These are phyloP conservation scores for Polyplosphaeria fusca DNA, from an alignment of 495 filamentous ascomycete species.

Conservation along the genomic window DNA sequence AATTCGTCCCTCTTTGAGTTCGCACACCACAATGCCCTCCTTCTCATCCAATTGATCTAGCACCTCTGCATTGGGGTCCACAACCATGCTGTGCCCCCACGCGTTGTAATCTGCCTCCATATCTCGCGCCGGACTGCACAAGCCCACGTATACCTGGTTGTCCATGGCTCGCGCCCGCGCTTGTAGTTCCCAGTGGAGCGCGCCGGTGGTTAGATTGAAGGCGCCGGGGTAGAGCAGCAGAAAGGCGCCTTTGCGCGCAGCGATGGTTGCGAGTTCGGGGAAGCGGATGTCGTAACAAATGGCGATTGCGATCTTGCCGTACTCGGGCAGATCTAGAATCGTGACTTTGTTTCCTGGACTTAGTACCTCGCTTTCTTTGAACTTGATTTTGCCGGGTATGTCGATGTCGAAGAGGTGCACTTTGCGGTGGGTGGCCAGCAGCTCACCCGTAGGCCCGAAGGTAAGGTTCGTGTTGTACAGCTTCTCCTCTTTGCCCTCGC, in stretches of 20 bases:
- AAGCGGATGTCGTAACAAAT: conserved; percentile 99
- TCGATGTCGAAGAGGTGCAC: conserved; percentile 99
- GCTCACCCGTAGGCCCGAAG: conserved; percentile 69
- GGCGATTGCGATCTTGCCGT: conserved; percentile 77
- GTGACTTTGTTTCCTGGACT: conserved; percentile 78
- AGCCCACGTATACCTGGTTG: conserved; percentile 89
- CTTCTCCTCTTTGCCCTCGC: conserved; percentile 39
- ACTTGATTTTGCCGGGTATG: conserved; percentile 90
- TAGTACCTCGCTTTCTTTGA: conserved; percentile 86
- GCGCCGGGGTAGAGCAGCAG: conserved; percentile 88
- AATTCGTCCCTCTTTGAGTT: conserved; percentile 68
- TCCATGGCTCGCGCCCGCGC: conserved; percentile 84
- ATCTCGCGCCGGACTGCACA: conserved; percentile 90
- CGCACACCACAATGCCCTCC: conserved; percentile 73
- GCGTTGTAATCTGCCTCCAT: conserved; percentile 76
- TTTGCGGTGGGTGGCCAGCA: conserved; percentile 89
- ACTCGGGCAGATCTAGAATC: conserved; percentile 76
- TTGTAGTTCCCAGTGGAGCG: conserved; percentile 83
- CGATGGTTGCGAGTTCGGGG: conserved; percentile 88
- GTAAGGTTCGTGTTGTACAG: conserved; percentile 90
- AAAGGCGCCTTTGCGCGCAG: conserved; percentile 78
- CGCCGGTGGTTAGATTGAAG: conserved; percentile 91
- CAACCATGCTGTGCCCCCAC: conserved; percentile 85
- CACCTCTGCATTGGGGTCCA: conserved; percentile 83
- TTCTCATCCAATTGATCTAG: conserved; percentile 68